Percentiles rank a stretch among this genome's conserved stretches.
Conservation (phyloP, 768 basidiomycete genomes). For the Trametes coccinea region DNA sequence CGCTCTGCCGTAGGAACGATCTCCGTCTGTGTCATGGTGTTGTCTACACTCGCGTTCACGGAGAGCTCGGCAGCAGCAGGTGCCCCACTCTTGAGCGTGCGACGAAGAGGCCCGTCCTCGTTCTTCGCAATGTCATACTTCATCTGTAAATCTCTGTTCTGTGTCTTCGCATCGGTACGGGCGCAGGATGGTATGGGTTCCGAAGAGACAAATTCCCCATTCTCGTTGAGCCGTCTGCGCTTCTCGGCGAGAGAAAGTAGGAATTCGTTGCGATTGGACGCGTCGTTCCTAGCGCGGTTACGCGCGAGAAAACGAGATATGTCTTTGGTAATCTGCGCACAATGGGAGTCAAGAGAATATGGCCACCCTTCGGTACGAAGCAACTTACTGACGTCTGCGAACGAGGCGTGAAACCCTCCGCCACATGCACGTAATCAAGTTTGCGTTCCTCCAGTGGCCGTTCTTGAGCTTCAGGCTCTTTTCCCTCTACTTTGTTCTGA, state of each 20-base stretch:
- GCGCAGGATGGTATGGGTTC: slow-evolving; percentile 59
- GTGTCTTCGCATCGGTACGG: slow-evolving; percentile 66
- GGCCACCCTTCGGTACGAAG: too few relatives aligned
- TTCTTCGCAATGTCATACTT: slow-evolving; percentile 89
- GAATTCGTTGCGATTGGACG: slow-evolving; percentile 78
- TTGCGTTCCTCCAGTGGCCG: slow-evolving; percentile 66
- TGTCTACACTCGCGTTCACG: neutral
- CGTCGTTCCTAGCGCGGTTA: slow-evolving; percentile 71
- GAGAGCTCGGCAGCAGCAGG: neutral
- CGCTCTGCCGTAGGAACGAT: slow-evolving; percentile 39
- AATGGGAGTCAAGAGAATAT: too few relatives aligned
- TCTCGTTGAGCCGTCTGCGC: slow-evolving; percentile 41
- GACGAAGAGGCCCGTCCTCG: slow-evolving; percentile 70
- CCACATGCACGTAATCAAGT: slow-evolving; percentile 56
- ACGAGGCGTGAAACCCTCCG: slow-evolving; percentile 46
- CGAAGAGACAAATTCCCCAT: slow-evolving; percentile 31
- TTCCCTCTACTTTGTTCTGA: slow-evolving; percentile 30
- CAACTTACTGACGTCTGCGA: slow-evolving; percentile 60
- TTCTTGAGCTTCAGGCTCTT: slow-evolving; percentile 24
- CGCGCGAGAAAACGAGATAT: slow-evolving; percentile 72
- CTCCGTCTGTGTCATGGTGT: too few relatives aligned
- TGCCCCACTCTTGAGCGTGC: slow-evolving; percentile 47
- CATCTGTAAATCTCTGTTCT: slow-evolving; percentile 78
- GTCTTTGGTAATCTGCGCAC: slow-evolving; percentile 56
- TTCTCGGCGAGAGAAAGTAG: slow-evolving; percentile 60